Evolutionary conservation across 2,329 filamentous ascomycete species (phyloP).

Genomic region (Aspergillus jensenii): DNA sequence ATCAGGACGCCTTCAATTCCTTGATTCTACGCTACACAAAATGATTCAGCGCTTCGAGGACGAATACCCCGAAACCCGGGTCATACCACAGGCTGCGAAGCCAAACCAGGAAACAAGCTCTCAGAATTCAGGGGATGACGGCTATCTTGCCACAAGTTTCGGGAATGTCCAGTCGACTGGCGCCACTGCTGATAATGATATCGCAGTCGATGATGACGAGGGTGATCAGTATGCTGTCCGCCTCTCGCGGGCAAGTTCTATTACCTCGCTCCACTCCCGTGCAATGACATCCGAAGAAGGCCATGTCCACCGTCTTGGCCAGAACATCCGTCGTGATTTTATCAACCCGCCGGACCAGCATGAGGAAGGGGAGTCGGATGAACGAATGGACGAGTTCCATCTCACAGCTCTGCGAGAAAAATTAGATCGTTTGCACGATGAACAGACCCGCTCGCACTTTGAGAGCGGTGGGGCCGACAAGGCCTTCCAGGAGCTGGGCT

Average conservation of each 20-base stretch:
- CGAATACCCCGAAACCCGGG: conserved; percentile 86
- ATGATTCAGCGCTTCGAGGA: conserved; percentile 97
- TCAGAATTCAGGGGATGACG: conserved; percentile 36
- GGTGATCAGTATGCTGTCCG: conserved; percentile 45
- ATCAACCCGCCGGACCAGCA: conserved; percentile 49
- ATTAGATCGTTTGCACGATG: conserved; percentile 44
- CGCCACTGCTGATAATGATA: conserved; percentile 30
- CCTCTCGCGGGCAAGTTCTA: conserved; percentile 61
- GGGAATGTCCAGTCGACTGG: conserved; percentile 33
- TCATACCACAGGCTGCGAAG: conserved; percentile 31
- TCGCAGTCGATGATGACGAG: conserved; percentile 42
- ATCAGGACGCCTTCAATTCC: conserved; percentile 74
- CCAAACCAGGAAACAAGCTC: conserved; percentile 29
- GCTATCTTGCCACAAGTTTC: conserved; percentile 17
- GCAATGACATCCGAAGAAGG: conserved; percentile 69
- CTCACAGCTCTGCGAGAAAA: conserved; percentile 47
- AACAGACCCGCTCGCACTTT: conserved; percentile 42
- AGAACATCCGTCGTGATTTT: conserved; percentile 65
- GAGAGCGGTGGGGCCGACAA: conserved; percentile 40
- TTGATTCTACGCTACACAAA: conserved; percentile 81
- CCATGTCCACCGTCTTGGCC: conserved; percentile 65
- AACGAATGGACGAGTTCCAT: conserved; percentile 40
- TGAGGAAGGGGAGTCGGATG: conserved; percentile 33
- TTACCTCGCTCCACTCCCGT: conserved; percentile 66
- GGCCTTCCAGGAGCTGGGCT: conserved; percentile 44